A percentile compares a stretch with the other conserved stretches of the same genome.
Evolutionary conservation across 2,329 filamentous ascomycete species (phyloP).

Genomic region (Arthrocladium fulminans): DNA sequence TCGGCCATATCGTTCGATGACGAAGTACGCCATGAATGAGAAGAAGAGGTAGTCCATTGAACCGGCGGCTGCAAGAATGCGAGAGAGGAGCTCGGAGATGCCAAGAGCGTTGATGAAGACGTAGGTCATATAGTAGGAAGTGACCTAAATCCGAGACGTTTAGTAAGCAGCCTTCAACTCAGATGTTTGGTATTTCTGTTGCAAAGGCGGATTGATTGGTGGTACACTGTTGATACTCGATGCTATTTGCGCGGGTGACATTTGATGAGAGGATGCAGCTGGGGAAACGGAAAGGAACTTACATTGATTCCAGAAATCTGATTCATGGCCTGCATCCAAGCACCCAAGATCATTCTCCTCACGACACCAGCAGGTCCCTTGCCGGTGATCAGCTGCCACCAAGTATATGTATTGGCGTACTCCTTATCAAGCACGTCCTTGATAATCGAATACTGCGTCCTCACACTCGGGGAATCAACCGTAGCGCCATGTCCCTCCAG

Average conservation of each 20-base stretch:
- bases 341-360: constrained; percentile 44
- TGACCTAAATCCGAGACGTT: too few species aligned
- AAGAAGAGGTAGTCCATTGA: constrained; percentile 48
- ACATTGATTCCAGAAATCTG: constrained; percentile 38
- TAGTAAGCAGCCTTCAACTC: too few species aligned
- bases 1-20: constrained; percentile 45
- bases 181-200: too few species aligned
- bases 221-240: too few species aligned
- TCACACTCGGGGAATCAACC: constrained; percentile 39
- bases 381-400: constrained; percentile 46
- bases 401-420: constrained; percentile 48
- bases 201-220: too few species aligned
- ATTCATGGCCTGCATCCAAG: constrained; percentile 49
- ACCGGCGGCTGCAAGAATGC: constrained; percentile 45
- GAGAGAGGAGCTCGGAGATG: constrained; percentile 32
- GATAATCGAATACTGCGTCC: constrained; percentile 43
- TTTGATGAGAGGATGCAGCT: constrained; percentile 18
- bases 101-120: constrained; percentile 38
- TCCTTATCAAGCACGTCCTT: constrained; percentile 45
- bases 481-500: constrained; percentile 39
- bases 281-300: not conserved
- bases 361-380: constrained; percentile 43
- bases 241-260: too few species aligned
- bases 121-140: constrained; percentile 36
- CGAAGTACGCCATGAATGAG: constrained; percentile 44